phyloP scores from a whole-genome alignment of 2,329 filamentous ascomycete species.

The Periconia digitata region DNA sequence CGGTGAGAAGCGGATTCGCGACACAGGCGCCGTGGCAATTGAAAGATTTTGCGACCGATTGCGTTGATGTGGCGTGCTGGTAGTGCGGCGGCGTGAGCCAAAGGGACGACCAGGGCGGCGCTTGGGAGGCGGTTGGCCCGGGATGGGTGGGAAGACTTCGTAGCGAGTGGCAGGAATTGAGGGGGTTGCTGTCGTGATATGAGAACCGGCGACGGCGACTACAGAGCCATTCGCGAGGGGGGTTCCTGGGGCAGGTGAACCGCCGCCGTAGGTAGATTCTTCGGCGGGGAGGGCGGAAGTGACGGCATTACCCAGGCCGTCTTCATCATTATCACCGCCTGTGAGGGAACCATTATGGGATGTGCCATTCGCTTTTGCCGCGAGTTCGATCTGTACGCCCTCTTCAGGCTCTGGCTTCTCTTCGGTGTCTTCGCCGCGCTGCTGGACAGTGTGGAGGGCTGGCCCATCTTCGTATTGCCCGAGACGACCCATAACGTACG shows the following conservation, averaged over 20 bases:
- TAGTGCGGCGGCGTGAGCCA: conserved; percentile 39
- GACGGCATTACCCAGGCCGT: conserved; percentile 12
- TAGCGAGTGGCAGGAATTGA: conserved; percentile 71
- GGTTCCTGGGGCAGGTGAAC: conserved; percentile 33
- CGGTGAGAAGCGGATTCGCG: conserved; percentile 34
- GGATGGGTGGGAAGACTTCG: conserved; percentile 74
- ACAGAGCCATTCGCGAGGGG: conserved; percentile 36
- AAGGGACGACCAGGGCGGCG: conserved; percentile 42
- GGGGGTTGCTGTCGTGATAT: conserved; percentile 29
- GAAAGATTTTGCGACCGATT: conserved; percentile 30
- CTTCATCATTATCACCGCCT: conserved; percentile 1
- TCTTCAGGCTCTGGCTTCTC: conserved; percentile 46
- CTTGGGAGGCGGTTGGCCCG: conserved; percentile 46
- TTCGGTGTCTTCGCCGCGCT: conserved; percentile 70
- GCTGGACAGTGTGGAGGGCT: conserved; percentile 81
- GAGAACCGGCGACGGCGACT: conserved; percentile 30
- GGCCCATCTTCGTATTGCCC: conserved; percentile 82
- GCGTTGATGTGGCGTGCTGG: conserved; percentile 34
- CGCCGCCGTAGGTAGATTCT: conserved; percentile 23
- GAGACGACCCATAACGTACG: conserved; percentile 91
- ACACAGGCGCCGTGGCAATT: conserved; percentile 34
- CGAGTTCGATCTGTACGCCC: conserved; percentile 43
- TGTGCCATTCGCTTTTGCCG: conserved; percentile 26
- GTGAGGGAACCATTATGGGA: conserved; percentile 16
- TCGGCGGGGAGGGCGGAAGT: conserved; percentile 28